Percentiles rank a stretch among this genome's conserved stretches.
Evolutionary conservation across 768 basidiomycete species (phyloP).

Genomic region (Amanita molliuscula): DNA sequence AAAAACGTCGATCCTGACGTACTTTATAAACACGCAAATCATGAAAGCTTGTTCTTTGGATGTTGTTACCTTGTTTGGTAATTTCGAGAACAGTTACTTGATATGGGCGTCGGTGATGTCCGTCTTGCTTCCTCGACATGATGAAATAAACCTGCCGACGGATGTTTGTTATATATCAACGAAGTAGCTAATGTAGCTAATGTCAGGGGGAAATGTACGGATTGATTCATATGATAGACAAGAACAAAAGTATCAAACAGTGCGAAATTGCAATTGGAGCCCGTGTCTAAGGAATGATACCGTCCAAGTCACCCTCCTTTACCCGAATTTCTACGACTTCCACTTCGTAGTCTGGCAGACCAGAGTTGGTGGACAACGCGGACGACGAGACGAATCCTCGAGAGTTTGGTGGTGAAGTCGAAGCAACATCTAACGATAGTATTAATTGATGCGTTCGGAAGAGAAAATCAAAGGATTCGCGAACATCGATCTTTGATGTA

Average conservation of each 20-base stretch:
- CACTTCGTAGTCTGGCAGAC: slow-evolving; percentile 68
- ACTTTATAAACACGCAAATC: not conserved
- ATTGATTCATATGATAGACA: slow-evolving; percentile 1
- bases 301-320: slow-evolving; percentile 64
- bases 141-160: not conserved
- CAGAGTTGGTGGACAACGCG: slow-evolving; percentile 55
- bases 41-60: too few relatives aligned
- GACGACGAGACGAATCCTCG: slow-evolving; percentile 58
- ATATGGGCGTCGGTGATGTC: too few relatives aligned
- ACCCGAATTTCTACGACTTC: slow-evolving; percentile 86
- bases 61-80: not conserved
- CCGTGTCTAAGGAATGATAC: slow-evolving; percentile 51
- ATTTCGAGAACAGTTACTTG: not conserved
- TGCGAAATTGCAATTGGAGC: not conserved
- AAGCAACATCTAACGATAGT: slow-evolving; percentile 54
- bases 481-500: slow-evolving; percentile 87
- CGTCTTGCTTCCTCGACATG: too few relatives aligned
- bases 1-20: not conserved
- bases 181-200: not conserved
- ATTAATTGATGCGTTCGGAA: not conserved
- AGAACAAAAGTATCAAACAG: not conserved
- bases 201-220: not conserved
- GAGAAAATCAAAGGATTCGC: slow-evolving; percentile 25
- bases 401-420: slow-evolving; percentile 71
- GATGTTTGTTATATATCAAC: not conserved